These are phyloP conservation scores for Rhodotorula glutinis DNA, from an alignment of 1,284 basidiomycete species.

Conservation along the genomic window DNA sequence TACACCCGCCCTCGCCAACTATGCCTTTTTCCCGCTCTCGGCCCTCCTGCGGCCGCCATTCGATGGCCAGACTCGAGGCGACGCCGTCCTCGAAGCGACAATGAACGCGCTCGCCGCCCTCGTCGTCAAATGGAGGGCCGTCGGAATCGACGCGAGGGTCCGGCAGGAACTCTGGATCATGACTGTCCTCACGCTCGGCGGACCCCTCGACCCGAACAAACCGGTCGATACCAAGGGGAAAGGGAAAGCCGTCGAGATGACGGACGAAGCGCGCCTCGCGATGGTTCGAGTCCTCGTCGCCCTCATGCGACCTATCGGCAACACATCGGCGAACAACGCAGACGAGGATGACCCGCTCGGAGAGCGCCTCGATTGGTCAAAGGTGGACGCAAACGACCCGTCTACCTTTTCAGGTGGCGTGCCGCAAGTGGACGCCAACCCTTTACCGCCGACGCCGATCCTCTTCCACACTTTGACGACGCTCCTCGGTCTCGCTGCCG, in stretches of 20 bases:
- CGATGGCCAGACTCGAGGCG: slow-evolving; percentile 60
- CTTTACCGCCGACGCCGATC: slow-evolving; percentile 55
- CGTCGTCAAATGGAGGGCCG: slow-evolving; percentile 70
- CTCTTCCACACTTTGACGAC: slow-evolving; percentile 77
- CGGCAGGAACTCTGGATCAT: slow-evolving; percentile 83
- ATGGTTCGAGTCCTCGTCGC: slow-evolving; percentile 44
- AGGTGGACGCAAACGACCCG: slow-evolving; percentile 49
- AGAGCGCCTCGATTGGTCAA: slow-evolving; percentile 55
- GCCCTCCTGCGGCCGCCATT: slow-evolving; percentile 71
- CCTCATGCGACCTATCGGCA: slow-evolving; percentile 59
- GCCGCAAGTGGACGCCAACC: not conserved
- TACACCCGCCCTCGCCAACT: slow-evolving; percentile 67
- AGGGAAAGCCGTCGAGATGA: slow-evolving; percentile 55
- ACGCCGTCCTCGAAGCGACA: slow-evolving; percentile 71
- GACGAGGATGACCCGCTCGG: slow-evolving; percentile 50
- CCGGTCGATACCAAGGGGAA: slow-evolving; percentile 55
- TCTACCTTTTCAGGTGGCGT: slow-evolving; percentile 45
- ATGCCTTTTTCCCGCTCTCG: slow-evolving; percentile 80
- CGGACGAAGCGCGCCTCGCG: slow-evolving; percentile 66
- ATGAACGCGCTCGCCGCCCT: slow-evolving; percentile 62
- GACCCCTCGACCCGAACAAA: slow-evolving; percentile 52
- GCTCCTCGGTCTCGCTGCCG: slow-evolving; percentile 56
- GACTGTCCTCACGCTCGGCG: slow-evolving; percentile 59
- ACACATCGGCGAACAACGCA: slow-evolving; percentile 42
- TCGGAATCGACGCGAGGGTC: slow-evolving; percentile 54